phyloP scores from a whole-genome alignment of 1,284 basidiomycete species.

The Cystobasidiaceae sp. region DNA sequence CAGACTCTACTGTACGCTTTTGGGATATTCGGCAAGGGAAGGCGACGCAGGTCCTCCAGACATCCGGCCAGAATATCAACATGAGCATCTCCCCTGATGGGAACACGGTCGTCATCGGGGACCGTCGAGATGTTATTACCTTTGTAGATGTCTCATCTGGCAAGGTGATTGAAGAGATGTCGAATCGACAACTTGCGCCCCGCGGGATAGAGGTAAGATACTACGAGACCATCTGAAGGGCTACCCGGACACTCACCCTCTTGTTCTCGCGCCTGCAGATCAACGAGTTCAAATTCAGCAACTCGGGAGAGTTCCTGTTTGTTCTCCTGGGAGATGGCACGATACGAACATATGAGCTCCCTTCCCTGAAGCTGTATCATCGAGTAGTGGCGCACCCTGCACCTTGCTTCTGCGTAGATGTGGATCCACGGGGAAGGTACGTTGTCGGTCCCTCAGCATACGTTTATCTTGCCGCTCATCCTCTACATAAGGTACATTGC shows the following conservation, averaged over 20 bases:
- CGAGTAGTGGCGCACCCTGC: slow-evolving; percentile 30
- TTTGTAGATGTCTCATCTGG: slow-evolving; percentile 23
- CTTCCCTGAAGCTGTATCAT: slow-evolving; percentile 19
- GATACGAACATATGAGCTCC: slow-evolving; percentile 14
- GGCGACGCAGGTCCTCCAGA: slow-evolving; percentile 21
- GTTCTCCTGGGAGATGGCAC: slow-evolving; percentile 20
- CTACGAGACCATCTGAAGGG: neutral
- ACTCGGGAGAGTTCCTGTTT: slow-evolving; percentile 29
- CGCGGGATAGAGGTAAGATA: slow-evolving; percentile 5
- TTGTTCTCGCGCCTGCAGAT: neutral
- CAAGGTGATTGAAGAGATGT: slow-evolving; percentile 28
- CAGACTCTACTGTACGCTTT: slow-evolving; percentile 28
- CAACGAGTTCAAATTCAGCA: slow-evolving; percentile 34
- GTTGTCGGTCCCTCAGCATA: neutral
- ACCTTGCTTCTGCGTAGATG: slow-evolving; percentile 28
- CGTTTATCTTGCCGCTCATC: neutral
- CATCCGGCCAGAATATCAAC: slow-evolving; percentile 27
- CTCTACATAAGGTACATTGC: slow-evolving; percentile 27
- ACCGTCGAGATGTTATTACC: slow-evolving; percentile 27
- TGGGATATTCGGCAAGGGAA: slow-evolving; percentile 34
- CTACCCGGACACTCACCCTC: neutral
- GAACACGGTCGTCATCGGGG: slow-evolving; percentile 20
- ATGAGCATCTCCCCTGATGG: slow-evolving; percentile 27
- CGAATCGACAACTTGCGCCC: neutral
- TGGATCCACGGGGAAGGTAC: slow-evolving; percentile 33